Percentiles rank a stretch among this genome's conserved stretches.
These are phyloP conservation scores for Daldinia eschscholtzii DNA, from an alignment of 2,329 filamentous ascomycete species.

Conservation along the genomic window DNA sequence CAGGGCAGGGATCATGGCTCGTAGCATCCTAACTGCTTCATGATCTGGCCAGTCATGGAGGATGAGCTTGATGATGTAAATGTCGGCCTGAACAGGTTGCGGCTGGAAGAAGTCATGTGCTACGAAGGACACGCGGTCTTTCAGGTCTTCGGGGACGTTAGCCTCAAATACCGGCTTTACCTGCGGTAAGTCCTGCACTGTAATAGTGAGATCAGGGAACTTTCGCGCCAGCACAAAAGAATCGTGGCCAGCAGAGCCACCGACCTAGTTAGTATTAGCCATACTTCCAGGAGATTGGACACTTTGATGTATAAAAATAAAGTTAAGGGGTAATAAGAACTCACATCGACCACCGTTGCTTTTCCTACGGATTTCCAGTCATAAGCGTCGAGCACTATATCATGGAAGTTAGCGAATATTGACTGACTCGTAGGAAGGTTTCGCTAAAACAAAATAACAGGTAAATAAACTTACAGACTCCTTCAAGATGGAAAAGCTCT, in stretches of 20 bases:
- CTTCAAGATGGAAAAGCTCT: slow-evolving; percentile 56
- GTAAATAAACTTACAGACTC: slow-evolving; percentile 38
- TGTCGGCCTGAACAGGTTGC: slow-evolving; percentile 58
- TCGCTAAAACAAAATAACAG: neutral
- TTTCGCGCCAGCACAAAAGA: slow-evolving; percentile 57
- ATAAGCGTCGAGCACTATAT: slow-evolving; percentile 50
- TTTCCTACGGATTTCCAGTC: slow-evolving; percentile 56
- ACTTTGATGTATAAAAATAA: neutral
- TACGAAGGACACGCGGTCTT: slow-evolving; percentile 53
- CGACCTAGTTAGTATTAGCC: slow-evolving; percentile 51
- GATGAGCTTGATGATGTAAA: slow-evolving; percentile 67
- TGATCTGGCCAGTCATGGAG: slow-evolving; percentile 68
- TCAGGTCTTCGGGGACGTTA: slow-evolving; percentile 53
- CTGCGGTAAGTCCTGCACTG: slow-evolving; percentile 61
- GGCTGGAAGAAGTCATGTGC: slow-evolving; percentile 57
- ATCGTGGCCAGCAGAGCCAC: slow-evolving; percentile 59
- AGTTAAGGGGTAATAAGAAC: slow-evolving; percentile 36
- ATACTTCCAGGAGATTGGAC: neutral
- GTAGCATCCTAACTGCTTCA: slow-evolving; percentile 57
- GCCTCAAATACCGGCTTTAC: slow-evolving; percentile 54
- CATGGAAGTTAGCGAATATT: slow-evolving; percentile 10
- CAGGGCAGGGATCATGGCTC: slow-evolving; percentile 59
- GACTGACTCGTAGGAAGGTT: neutral
- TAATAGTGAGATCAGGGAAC: slow-evolving; percentile 58
- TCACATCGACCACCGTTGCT: slow-evolving; percentile 57